Base-by-base conservation (phyloP, 2,329 filamentous ascomycete genomes). In the Aspergillus sp. region DNA sequence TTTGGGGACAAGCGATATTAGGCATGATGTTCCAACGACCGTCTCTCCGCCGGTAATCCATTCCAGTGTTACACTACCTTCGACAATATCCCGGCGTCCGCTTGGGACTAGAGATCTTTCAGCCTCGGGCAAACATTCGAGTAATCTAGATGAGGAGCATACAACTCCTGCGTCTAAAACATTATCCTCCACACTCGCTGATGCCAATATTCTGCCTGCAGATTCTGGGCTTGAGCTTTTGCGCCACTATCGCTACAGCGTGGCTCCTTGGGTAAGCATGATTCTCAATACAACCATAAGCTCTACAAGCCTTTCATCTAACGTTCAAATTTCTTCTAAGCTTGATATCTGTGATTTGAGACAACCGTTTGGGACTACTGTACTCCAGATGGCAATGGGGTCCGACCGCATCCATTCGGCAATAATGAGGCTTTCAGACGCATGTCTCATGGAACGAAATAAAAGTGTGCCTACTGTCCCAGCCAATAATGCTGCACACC, bases 261-360 rank as follows among this genome's bases (percentile, higher is more conserved):
- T 75, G 27, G 71, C 72, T 5, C 68, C 71, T 17, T 75, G 73
- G 72, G 72, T 74, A 59, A 45, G 65, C n/a, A n/a, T 5, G 23
- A 2, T 9, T 35, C 1, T 22, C 5, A 5, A 22, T 22, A 22
- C 20, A 22, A 22, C 20, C 20, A 22, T 22, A 22, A 22, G 5
- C 20, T 5, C 20, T 22, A 5, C 20, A 5, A 22, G 20, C 20
- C 20, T 22, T 4, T 5, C 20, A 22, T 22, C 20, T 22, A 22
- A 22, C 20, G 10, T 27, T 32, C n/a, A 46, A 15, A 32, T 6
- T 43, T 5, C 7, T 23, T 7, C 1, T 4, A 30, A 74, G 72
- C 60, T 75, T 20, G 73, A 75, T 47, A 68, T 74, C 4, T 71
- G 65, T 39, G 72, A 74, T 37, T 53, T 67, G 27, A 59, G 59